These are phyloP conservation scores for Suhomyces canberraensis DNA, from an alignment of 805 yeast species.

Conservation along the genomic window DNA sequence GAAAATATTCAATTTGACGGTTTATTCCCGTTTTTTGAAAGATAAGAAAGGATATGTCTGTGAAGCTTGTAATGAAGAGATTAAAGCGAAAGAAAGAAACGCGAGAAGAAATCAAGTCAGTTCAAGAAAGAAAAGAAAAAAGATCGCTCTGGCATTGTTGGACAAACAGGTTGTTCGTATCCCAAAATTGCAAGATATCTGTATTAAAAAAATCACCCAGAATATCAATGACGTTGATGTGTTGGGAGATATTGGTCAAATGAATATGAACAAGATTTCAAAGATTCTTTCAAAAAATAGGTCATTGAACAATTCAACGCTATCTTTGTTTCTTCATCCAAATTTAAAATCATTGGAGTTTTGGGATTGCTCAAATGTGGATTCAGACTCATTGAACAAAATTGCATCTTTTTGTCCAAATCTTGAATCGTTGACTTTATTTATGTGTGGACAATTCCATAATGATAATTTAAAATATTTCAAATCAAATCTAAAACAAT, in stretches of 20 bases:
- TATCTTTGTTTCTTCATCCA: conserved; percentile 69
- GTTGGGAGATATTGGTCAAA: conserved; percentile 81
- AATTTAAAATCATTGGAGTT: conserved; percentile 58
- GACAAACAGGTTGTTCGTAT: conserved; percentile 62
- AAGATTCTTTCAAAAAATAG: conserved; percentile 79
- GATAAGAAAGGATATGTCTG: conserved; percentile 65
- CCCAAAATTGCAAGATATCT: conserved; percentile 77
- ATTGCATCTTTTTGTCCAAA: conserved; percentile 80
- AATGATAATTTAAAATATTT: conserved; percentile 69
- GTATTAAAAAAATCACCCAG: conserved; percentile 64
- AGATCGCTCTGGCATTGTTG: conserved; percentile 78
- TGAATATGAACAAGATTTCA: conserved; percentile 68
- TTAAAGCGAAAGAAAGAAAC: conserved; percentile 40
- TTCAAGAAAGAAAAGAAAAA: conserved; percentile 72
- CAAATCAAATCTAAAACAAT: conserved; percentile 52
- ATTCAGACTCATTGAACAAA: conserved; percentile 58
- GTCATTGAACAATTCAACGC: conserved; percentile 67
- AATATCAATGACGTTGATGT: conserved; percentile 74
- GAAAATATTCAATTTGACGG: conserved; percentile 54
- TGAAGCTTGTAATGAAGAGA: conserved; percentile 50
- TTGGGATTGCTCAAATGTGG: conserved; percentile 89
- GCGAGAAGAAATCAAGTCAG: conserved; percentile 52
- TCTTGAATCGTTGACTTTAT: conserved; percentile 59
- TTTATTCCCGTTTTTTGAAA: conserved; percentile 56
- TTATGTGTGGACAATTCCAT: conserved; percentile 92